phyloP scores from a whole-genome alignment of 2,329 filamentous ascomycete genomes.

The Orbilia brochopaga region DNA sequence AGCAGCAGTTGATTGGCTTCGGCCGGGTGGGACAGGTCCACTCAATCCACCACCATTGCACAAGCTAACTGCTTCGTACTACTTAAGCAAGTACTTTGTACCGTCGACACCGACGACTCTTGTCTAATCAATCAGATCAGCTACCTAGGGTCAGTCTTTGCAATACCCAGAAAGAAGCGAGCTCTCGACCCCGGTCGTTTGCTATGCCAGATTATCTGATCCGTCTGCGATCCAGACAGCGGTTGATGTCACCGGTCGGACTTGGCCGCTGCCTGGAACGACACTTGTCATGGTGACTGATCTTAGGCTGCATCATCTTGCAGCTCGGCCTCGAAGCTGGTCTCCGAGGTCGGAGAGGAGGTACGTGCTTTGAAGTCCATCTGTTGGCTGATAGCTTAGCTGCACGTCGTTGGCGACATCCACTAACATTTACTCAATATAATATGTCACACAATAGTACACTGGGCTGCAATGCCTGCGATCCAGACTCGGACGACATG shows the following conservation, averaged over 20 bases:
- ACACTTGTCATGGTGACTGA: neutral
- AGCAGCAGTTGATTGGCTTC: no score
- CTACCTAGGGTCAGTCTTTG: no score
- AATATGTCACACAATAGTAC: neutral
- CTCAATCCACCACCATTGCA: no score
- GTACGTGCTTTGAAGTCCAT: no score
- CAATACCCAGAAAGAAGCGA: neutral
- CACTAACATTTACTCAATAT: no score
- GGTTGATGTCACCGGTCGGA: slow-evolving; percentile 30
- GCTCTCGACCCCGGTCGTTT: slow-evolving; percentile 23
- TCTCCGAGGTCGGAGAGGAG: slow-evolving; percentile 46
- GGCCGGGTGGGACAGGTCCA: no score
- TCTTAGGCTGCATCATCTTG: slow-evolving; percentile 19
- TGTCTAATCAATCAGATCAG: slow-evolving; percentile 46
- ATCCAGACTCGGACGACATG: no score
- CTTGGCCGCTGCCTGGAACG: slow-evolving; percentile 49
- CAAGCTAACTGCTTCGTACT: no score
- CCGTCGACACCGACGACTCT: no score
- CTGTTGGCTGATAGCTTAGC: no score
- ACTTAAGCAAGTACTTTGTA: no score
- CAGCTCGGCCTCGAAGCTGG: slow-evolving; percentile 5
- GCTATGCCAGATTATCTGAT: slow-evolving; percentile 42
- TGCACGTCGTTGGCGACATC: no score
- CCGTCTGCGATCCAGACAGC: slow-evolving; percentile 32
- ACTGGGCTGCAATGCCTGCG: neutral